Evolutionary conservation across 2,329 filamentous ascomycete species (phyloP), one percentile per base, ranked within the genome.

Genomic region (Beauveria asiatica): DNA sequence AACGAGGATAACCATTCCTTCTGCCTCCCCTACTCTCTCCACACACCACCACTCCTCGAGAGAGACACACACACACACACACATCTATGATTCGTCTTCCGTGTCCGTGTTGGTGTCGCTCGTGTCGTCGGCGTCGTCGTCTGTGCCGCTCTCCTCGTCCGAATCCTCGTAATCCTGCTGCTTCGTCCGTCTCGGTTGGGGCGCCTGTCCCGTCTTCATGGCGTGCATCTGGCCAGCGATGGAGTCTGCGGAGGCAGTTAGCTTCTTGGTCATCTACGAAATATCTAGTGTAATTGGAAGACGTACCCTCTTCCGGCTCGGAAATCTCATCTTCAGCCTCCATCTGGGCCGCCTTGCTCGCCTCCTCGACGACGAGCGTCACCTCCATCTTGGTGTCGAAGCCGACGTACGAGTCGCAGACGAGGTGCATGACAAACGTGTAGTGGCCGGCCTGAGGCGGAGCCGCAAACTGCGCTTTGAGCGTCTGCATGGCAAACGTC

Each of bases 401-500:
- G 50, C 94, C 94, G 50, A 99, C 81, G 68, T 99, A 99, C 70
- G 90, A 92, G 75, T 99, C 94, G 70, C 92, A 97, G 58, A 97
- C 81, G 64, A 97, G 79, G 73, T 97, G 88, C 86, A 97, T 89
- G 63, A 92, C 88, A 71, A 99, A 99, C 1, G 89, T 92, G 76
- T 96, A 99, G 73, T 92, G 88, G 50, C 93, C 94, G 5, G 90
- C 84, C 71, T 96, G 90, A 25, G 93, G 92, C 48, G 94, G 94
- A 1, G 94, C 93, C 65, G 93, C 90, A 74, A 99, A 99, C 73
- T 97, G 91, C 73, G 95, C 93, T 80, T 96, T 97, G 69, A 97
- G 80, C 3, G 94, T 99, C 74, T 97, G 92, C 76, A 99, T 87
- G 68, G 92, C 88, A 77, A 90, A 99, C 2, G 94, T 97, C 2